These are phyloP conservation scores for Phylloporus sp. DNA, from an alignment of 1,284 basidiomycete genomes.

Conservation along the genomic window DNA sequence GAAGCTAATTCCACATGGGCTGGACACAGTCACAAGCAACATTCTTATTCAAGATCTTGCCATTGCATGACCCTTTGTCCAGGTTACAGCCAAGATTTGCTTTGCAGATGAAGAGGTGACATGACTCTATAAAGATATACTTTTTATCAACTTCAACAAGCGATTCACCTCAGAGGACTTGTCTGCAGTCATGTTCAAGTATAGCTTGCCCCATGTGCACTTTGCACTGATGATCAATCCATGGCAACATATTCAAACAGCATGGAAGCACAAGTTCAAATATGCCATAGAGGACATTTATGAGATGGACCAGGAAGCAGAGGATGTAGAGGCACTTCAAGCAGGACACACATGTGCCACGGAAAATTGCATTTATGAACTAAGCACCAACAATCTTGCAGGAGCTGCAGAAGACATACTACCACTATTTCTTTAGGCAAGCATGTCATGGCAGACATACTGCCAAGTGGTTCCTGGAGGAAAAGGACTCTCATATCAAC, in stretches of 20 bases:
- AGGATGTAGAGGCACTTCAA: constrained; percentile 28
- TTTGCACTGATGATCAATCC: constrained; percentile 19
- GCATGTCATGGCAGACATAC: constrained; percentile 31
- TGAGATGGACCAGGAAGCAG: constrained; percentile 5
- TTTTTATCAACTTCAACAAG: constrained; percentile 33
- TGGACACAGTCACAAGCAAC: constrained; percentile 28
- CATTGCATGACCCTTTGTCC: constrained; percentile 31
- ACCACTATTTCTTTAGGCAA: constrained; percentile 31
- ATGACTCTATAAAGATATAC: neutral
- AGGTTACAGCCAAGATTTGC: constrained; percentile 14
- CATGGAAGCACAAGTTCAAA: constrained; percentile 28
- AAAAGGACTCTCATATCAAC: neutral
- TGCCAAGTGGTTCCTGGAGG: constrained; percentile 18
- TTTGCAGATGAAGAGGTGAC: neutral
- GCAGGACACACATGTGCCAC: constrained; percentile 28
- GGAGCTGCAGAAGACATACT: constrained; percentile 34
- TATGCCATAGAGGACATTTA: neutral
- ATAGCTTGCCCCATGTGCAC: constrained; percentile 5
- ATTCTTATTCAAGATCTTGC: constrained; percentile 35
- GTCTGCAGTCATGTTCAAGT: constrained; percentile 6
- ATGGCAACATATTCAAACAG: constrained; percentile 34
- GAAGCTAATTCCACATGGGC: constrained; percentile 35
- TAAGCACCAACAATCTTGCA: constrained; percentile 24
- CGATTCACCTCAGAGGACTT: constrained; percentile 27
- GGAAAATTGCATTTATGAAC: constrained; percentile 29